Evolutionary conservation across 805 yeast genomes (phyloP).

Genomic region (Barnettozyma pratensis): DNA sequence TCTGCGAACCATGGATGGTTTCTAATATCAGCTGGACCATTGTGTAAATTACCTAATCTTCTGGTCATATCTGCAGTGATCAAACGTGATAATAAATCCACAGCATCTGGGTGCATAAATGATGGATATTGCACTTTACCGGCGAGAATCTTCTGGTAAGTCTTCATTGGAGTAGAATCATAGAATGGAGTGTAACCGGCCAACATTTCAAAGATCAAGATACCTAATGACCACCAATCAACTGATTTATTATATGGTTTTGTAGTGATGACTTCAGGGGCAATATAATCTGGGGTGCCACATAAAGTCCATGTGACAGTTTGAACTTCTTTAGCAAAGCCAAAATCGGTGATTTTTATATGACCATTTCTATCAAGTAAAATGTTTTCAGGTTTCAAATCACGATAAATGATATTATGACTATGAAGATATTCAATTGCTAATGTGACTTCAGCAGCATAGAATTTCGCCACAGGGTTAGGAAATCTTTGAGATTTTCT

Average conservation of each 20-base stretch:
- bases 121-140: slow-evolving; percentile 77
- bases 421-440: slow-evolving; percentile 86
- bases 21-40: slow-evolving; percentile 82
- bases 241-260: slow-evolving; percentile 93
- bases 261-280: slow-evolving; percentile 92
- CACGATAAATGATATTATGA: slow-evolving; percentile 84
- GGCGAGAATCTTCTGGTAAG: slow-evolving; percentile 84
- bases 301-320: slow-evolving; percentile 92
- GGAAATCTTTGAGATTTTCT: slow-evolving; percentile 91
- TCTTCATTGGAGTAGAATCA: slow-evolving; percentile 88
- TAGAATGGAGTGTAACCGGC: slow-evolving; percentile 95
- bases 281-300: slow-evolving; percentile 95
- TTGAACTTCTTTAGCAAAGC: slow-evolving; percentile 89
- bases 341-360: slow-evolving; percentile 88
- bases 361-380: slow-evolving; percentile 85
- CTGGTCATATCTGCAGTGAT: slow-evolving; percentile 81
- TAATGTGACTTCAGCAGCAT: slow-evolving; percentile 84
- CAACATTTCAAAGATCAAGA: slow-evolving; percentile 87
- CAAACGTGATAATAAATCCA: slow-evolving; percentile 64
- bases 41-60: slow-evolving; percentile 79
- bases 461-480: slow-evolving; percentile 92
- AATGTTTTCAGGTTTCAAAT: slow-evolving; percentile 90
- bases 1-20: slow-evolving; percentile 89
- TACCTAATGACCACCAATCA: slow-evolving; percentile 98
- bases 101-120: slow-evolving; percentile 70